Percentiles rank a stretch among this genome's conserved stretches.
phyloP scores from a whole-genome alignment of 257 asterid species.

The Datura wrightii region DNA sequence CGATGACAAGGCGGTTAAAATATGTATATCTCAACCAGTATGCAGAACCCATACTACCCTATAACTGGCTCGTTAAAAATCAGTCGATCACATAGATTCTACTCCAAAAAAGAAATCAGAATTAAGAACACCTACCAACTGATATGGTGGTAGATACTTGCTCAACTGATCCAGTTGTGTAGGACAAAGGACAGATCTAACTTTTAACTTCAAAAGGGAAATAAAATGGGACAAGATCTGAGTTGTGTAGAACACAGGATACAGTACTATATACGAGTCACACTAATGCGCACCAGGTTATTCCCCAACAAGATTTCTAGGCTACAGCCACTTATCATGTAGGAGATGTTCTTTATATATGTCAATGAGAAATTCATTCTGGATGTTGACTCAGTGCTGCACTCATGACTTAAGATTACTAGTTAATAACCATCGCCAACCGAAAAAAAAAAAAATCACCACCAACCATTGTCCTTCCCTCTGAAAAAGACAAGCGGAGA shows the following conservation, averaged over 20 bases:
- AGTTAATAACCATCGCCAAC: not conserved
- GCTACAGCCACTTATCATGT: not conserved
- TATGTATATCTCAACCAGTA: not conserved
- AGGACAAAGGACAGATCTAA: not conserved
- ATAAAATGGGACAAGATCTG: not conserved
- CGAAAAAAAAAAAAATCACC: not conserved
- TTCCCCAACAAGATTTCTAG: not conserved
- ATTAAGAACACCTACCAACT: not conserved
- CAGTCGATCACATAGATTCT: not conserved
- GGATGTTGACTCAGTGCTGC: not conserved
- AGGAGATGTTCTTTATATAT: not conserved
- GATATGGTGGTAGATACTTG: not conserved
- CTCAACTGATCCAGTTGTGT: constrained; percentile 7
- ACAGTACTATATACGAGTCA: not conserved
- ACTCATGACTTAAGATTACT: constrained; percentile 1
- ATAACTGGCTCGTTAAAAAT: not conserved
- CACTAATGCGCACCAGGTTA: not conserved
- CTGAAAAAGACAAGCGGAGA: not conserved
- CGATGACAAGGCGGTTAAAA: not conserved
- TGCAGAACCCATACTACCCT: not conserved
- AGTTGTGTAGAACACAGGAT: not conserved
- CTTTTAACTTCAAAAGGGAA: not conserved
- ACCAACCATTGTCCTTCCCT: not conserved
- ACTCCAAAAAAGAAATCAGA: not conserved
- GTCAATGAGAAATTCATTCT: not conserved